phyloP scores from a whole-genome alignment of 106 monocot species.

The Acorus gramineus region DNA sequence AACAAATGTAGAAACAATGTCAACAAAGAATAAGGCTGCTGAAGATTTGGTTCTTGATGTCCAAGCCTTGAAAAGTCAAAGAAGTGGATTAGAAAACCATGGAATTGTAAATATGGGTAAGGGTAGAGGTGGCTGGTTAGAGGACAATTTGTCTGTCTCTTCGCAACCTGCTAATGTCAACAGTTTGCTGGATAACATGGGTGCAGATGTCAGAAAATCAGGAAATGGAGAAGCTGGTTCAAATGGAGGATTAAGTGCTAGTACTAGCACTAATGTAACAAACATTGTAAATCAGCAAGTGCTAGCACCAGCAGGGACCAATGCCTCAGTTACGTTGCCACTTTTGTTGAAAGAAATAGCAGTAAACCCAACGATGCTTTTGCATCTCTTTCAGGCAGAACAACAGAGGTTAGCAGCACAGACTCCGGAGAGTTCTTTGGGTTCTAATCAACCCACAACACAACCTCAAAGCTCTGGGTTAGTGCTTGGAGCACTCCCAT shows the following conservation, averaged over 20 bases:
- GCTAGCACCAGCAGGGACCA: constrained; percentile 4
- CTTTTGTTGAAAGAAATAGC: constrained; percentile 55
- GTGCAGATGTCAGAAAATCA: constrained; percentile 13
- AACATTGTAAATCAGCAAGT: constrained; percentile 10
- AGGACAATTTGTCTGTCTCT: constrained; percentile 4
- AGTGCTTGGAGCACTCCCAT: constrained; percentile 13
- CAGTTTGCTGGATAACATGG: constrained; percentile 12
- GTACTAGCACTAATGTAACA: constrained; percentile 1
- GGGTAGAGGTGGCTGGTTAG: constrained; percentile 33
- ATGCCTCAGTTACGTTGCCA: constrained; percentile 33
- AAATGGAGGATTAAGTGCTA: constrained; percentile 5
- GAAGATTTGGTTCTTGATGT: constrained; percentile 21
- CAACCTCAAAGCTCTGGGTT: neutral
- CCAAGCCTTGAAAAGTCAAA: constrained; percentile 48
- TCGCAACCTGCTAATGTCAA: constrained; percentile 6
- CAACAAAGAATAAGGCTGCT: constrained; percentile 46
- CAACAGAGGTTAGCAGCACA: constrained; percentile 46
- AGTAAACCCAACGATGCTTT: constrained; percentile 63
- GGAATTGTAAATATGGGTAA: constrained; percentile 16
- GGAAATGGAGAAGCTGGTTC: constrained; percentile 17
- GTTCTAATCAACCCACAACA: constrained; percentile 6
- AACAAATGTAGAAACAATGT: constrained; percentile 1
- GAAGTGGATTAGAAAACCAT: constrained; percentile 11
- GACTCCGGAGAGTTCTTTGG: constrained; percentile 27
- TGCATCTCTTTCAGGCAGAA: constrained; percentile 50